These are phyloP conservation scores for Zanthoxylum bungeanum DNA, from an alignment of 345 rosid species.

Conservation along the genomic window DNA sequence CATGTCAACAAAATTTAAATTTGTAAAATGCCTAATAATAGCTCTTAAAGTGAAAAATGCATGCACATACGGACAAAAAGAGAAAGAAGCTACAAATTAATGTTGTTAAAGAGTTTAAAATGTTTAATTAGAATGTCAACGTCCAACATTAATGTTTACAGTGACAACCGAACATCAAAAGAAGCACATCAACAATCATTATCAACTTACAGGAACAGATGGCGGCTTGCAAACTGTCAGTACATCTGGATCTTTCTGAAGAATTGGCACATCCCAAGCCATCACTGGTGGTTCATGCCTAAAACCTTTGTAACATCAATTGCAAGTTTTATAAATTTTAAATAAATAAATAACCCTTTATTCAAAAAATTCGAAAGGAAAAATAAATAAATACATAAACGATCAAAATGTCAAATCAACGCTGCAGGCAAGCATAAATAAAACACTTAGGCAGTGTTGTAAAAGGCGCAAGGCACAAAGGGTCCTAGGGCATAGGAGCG, in stretches of 20 bases:
- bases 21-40: neutral
- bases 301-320: conserved; percentile 39
- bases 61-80: neutral
- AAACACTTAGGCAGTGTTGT: no score
- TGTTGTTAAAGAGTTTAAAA: neutral
- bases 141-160: neutral
- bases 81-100: neutral
- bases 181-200: neutral
- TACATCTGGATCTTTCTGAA: conserved; percentile 67
- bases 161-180: neutral
- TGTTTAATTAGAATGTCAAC: neutral
- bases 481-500: no score
- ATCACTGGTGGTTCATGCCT: conserved; percentile 94
- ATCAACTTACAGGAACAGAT: conserved; percentile 74
- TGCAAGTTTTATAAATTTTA: conserved; percentile 17
- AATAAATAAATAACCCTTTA: neutral
- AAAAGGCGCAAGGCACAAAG: no score
- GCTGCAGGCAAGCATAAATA: neutral
- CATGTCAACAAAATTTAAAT: neutral
- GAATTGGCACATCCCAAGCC: conserved; percentile 57
- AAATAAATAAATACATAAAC: neutral
- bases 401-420: neutral
- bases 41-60: neutral
- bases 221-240: conserved; percentile 85
- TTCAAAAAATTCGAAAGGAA: neutral